A percentile compares a stretch with the other conserved stretches of the same genome.
Conservation (phyloP, 2,329 filamentous ascomycete species). For the Talaromyces sp. region DNA sequence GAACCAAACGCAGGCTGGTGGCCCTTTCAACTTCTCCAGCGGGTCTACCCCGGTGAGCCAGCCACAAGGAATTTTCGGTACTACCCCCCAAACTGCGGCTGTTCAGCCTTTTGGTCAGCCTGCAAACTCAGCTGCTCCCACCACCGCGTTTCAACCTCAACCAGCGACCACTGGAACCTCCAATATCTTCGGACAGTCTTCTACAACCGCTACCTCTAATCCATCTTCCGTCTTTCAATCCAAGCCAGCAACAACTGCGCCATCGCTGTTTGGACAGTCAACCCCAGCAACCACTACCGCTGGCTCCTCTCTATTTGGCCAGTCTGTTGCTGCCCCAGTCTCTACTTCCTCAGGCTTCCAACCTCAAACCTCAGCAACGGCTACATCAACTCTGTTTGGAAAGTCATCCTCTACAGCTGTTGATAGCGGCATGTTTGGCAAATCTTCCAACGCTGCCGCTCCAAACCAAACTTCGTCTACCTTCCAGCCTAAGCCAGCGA, state of each 20-base stretch:
- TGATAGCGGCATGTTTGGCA: background rate
- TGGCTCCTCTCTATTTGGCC: slow-evolving; percentile 22
- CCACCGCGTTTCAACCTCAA: slow-evolving; percentile 9
- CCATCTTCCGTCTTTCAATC: slow-evolving; percentile 2
- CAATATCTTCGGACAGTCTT: slow-evolving; percentile 17
- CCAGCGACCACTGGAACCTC: slow-evolving; percentile 15
- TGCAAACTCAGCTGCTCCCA: background rate
- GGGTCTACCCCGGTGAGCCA: background rate
- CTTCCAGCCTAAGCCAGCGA: slow-evolving; percentile 9
- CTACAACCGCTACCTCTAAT: background rate
- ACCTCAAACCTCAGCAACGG: slow-evolving; percentile 13
- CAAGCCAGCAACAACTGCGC: slow-evolving; percentile 4
- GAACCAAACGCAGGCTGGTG: slow-evolving; percentile 18
- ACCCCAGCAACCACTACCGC: slow-evolving; percentile 15
- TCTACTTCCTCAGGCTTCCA: slow-evolving; percentile 16
- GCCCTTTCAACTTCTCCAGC: slow-evolving; percentile 7
- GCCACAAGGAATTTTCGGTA: background rate
- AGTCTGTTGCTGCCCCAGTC: slow-evolving; percentile 17
- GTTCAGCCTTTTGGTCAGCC: slow-evolving; percentile 7
- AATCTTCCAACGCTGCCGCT: background rate
- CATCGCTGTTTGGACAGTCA: slow-evolving; percentile 12
- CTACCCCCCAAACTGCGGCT: slow-evolving; percentile 1
- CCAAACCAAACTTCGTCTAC: background rate
- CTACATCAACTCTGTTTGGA: background rate
- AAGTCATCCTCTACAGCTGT: background rate